Evolutionary conservation across 106 monocot genomes (phyloP), one percentile per base, ranked within the genome.

Genomic region (Gastrodia elata): DNA sequence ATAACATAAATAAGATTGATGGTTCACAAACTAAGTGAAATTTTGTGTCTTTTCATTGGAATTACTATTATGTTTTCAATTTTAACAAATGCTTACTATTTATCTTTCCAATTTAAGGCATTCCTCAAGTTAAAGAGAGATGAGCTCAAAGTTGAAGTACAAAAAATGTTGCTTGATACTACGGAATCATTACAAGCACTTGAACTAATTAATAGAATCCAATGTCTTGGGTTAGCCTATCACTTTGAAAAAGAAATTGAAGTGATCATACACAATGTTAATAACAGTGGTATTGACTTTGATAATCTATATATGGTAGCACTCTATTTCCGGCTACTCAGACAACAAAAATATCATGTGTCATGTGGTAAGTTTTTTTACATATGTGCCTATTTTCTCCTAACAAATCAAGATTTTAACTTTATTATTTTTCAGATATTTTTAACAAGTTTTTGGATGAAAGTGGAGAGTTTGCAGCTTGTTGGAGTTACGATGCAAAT

Each of bases 381-480:
- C n/a, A n/a, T n/a, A n/a, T n/a, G n/a, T n/a, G n/a, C n/a, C n/a
- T n/a, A n/a, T n/a, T n/a, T n/a, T 18, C 13, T 46, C 9, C 13
- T 46, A 46, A 18, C 18, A 46, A 11, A 46, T 46, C 13, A 46
- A 46, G 18, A 46, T 58, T 4, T 24, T n/a, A n/a, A 27, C 3
- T 25, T 58, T 25, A 25, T 58, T 58, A 0, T 26, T 71, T 39
- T 27, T 3, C 59, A 75, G 56, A 75, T 37, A 5, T 70, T 9
- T 80, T 80, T 35, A n/a, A 24, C 13, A 70, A 75, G 58, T 80
- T 80, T 41, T 24, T 75, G 58, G 41, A 75, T 39, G 65, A 18
- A 15, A 49, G 65, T 25, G 76, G 71, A 25, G 38, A 48, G 2
- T 75, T 80, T 58, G 70, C 41, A 1, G 57, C 68, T 4, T 16